phyloP scores from a whole-genome alignment of 495 filamentous ascomycete species.

The Evansstolkia leycettana region DNA sequence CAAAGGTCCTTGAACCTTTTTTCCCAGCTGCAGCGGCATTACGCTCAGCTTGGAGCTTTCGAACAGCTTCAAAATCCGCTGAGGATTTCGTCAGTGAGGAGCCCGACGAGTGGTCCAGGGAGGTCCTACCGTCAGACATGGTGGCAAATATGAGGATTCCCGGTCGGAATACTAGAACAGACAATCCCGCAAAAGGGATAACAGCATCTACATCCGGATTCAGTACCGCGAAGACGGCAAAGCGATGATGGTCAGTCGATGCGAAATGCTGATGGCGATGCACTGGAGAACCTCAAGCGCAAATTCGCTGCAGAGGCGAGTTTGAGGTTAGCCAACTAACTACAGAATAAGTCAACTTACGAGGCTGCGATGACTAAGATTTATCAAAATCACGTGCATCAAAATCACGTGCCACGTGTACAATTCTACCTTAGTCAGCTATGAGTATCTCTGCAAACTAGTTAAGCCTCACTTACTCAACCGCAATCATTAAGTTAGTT shows the following conservation, averaged over 20 bases:
- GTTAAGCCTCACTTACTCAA: too few species aligned
- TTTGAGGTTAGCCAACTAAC: not conserved
- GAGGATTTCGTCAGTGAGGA: conserved; percentile 13
- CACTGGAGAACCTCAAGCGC: conserved; percentile 3
- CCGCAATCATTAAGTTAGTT: too few species aligned
- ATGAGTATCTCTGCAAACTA: too few species aligned
- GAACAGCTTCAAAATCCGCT: conserved; percentile 76
- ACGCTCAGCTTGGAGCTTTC: conserved; percentile 80
- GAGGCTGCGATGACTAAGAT: too few species aligned
- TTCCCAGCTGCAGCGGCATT: conserved; percentile 71
- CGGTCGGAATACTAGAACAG: conserved; percentile 15
- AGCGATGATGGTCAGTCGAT: conserved; percentile 12
- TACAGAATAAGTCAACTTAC: too few species aligned
- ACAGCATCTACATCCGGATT: conserved; percentile 32
- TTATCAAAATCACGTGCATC: too few species aligned
- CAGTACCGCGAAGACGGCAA: conserved; percentile 19
- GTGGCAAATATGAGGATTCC: conserved; percentile 13
- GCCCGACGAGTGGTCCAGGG: conserved; percentile 6
- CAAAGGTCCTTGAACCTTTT: conserved; percentile 81
- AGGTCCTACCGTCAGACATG: conserved; percentile 50
- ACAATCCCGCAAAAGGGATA: conserved; percentile 19
- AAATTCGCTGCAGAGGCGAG: conserved; percentile 7
- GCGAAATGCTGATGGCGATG: conserved; percentile 10
- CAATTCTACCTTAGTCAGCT: too few species aligned
- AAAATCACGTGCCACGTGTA: too few species aligned